Evolutionary conservation across 2,329 filamentous ascomycete species (phyloP), one percentile per base, ranked within the genome.

Genomic region (Ophiosphaerella herpotricha): DNA sequence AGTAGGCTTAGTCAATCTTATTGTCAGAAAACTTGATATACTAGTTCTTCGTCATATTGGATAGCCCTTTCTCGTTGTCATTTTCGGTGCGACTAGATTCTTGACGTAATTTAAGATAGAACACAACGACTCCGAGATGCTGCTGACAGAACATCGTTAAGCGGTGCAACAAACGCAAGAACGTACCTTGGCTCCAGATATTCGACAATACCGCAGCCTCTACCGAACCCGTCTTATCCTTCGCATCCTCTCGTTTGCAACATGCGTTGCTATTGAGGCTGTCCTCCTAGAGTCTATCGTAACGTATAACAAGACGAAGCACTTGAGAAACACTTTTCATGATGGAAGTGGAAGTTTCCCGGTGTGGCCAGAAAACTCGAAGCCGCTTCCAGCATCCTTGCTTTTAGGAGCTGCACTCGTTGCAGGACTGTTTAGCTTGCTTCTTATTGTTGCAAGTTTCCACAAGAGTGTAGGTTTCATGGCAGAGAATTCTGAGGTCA

Each of bases 321-420:
- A 58, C 29, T 38, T 54, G 14, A 54, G 45, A 18, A 52, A 51
- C n/a, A 39, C 49, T n/a, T 63, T 49, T 13, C 50, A 35, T 1
- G 53, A 54, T 26, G 59, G 57, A 5, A 60, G 53, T 16, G 59
- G 59, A 18, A 54, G 41, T n/a, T 50, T 57, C 26, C 51, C 54
- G 7, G 57, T 60, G 4, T 63, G 57, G 59, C 55, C 59, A 2
- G 50, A 53, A 33, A 47, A 46, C 3, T 39, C 60, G 51, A 60
- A 58, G 36, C 32, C 58, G 26, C 54, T 51, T 31, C 59, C 59
- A 5, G 55, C 57, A 4, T 49, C 55, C 14, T 39, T 53, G 2
- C 32, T 63, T 7, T n/a, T 63, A 11, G 48, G 44, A 9, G 52
- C 52, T 13, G 57, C 57, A 4, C 13, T 49, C 7, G 38, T 51